A percentile compares a stretch with the other conserved stretches of the same genome.
phyloP scores from a whole-genome alignment of 1,139 yeast genomes.

The Pichia sp. region DNA sequence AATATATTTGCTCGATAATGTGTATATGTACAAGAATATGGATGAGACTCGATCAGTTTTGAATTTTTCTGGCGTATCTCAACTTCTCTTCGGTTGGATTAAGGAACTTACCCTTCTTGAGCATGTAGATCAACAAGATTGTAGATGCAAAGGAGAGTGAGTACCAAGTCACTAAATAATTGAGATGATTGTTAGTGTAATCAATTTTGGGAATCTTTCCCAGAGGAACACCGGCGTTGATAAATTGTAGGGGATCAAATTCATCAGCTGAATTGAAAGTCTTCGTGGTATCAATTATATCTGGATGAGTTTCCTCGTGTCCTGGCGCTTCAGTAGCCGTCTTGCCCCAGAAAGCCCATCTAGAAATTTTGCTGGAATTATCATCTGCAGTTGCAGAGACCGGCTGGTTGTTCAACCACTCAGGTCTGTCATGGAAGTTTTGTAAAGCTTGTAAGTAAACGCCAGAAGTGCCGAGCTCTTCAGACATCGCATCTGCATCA shows the following conservation, averaged over 20 bases:
- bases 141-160: slow-evolving; percentile 71
- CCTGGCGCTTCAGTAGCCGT: neutral
- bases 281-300: neutral
- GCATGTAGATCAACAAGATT: slow-evolving; percentile 51
- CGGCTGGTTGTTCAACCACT: slow-evolving; percentile 31
- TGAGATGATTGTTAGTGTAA: slow-evolving; percentile 83
- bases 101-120: slow-evolving; percentile 40
- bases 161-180: slow-evolving; percentile 92
- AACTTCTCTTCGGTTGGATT: slow-evolving; percentile 38
- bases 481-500: slow-evolving; percentile 78
- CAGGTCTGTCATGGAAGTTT: slow-evolving; percentile 56
- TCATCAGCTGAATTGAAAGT: slow-evolving; percentile 27
- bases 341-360: slow-evolving; percentile 13
- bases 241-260: slow-evolving; percentile 39
- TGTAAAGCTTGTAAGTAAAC: slow-evolving; percentile 71
- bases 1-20: neutral
- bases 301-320: neutral
- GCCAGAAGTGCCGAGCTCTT: slow-evolving; percentile 58
- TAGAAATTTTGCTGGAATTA: slow-evolving; percentile 2
- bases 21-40: slow-evolving; percentile 2
- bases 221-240: slow-evolving; percentile 81
- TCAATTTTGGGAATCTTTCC: slow-evolving; percentile 77
- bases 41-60: no score
- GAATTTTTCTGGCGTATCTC: slow-evolving; percentile 36
- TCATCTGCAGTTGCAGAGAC: slow-evolving; percentile 20